Base-by-base conservation (phyloP, 106 monocot genomes). In the Narthecium ossifragum region DNA sequence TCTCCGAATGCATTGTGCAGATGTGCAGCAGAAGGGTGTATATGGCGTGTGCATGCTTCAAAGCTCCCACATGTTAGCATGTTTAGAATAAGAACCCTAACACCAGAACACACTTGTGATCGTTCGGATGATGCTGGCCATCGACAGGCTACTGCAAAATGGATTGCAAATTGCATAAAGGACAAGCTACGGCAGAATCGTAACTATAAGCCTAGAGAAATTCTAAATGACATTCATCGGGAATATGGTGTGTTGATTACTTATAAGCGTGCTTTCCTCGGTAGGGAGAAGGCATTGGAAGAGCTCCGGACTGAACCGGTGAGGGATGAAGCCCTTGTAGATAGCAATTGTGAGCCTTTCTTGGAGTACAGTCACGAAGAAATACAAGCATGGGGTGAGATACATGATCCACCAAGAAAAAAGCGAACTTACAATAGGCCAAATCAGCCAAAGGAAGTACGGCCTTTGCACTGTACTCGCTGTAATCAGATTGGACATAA, bases 401-500 rank as follows among this genome's bases (percentile, higher is more conserved):
- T 77, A 31, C 51, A 66, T 31, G 72, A 72, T 62, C 80, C 74
- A 5, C 80, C 80, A 1, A 70, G 65, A 64, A 74, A 70, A 59
- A 80, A 74, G 49, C 65, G 65, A 26, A 60, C 46, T 54, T 69
- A 41, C 34, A 22, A 1, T 17, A 33, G 38, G 60, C 48, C 53
- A 2, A 28, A 31, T 26, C 30, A 54, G 17, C 20, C 43, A 0
- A 74, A 80, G 41, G 74, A 80, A 37, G 74, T 70, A 2, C 59
- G 80, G 10, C 61, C 75, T 4, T 56, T 80, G 47, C 80, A 80
- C 36, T 80, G 80, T 29, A 80, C 74, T 31, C 53, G 61, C 2
- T 80, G 80, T 53, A 80, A 80, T 38, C 75, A 80, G 38, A 66
- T 80, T n/a, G 80, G 80, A 8, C 80, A 80, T 65, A 80, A 80